Percentiles rank a stretch among this genome's conserved stretches.
phyloP scores from a whole-genome alignment of 345 rosid genomes.

The Rhodamnia argentea region DNA sequence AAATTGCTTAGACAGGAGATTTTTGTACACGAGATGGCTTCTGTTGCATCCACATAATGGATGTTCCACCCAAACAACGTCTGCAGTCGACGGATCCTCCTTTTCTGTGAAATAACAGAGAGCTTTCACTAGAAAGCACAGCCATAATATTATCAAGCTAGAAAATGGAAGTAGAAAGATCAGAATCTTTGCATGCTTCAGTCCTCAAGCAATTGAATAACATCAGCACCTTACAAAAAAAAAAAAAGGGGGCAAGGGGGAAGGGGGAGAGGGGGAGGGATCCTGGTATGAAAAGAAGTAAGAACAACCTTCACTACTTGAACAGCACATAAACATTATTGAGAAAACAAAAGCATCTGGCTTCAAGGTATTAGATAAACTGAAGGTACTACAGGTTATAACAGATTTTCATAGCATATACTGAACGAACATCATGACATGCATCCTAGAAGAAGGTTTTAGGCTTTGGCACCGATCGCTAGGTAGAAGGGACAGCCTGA shows the following conservation, averaged over 20 bases:
- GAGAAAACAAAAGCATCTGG: background rate
- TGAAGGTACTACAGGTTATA: background rate
- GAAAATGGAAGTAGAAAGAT: background rate
- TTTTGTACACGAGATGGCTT: constrained; percentile 45
- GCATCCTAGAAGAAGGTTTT: background rate
- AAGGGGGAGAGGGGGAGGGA: too few relatives aligned
- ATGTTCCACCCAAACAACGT: constrained; percentile 77
- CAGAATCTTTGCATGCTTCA: background rate
- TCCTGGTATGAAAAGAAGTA: background rate
- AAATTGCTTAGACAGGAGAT: background rate
- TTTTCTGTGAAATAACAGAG: constrained; percentile 38
- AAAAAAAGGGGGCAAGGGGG: too few relatives aligned
- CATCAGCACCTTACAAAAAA: background rate
- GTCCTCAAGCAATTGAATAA: background rate
- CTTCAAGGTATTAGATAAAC: background rate
- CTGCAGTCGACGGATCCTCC: constrained; percentile 55
- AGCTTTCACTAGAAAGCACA: background rate
- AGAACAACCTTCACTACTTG: background rate
- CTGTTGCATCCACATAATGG: constrained; percentile 61
- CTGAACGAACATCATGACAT: background rate
- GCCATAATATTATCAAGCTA: background rate
- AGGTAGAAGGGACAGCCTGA: background rate
- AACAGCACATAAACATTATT: background rate
- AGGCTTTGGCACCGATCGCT: background rate
- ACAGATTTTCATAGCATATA: background rate